These are phyloP conservation scores for Penicillium rolfsii DNA, from an alignment of 2,329 filamentous ascomycete genomes.

Conservation along the genomic window DNA sequence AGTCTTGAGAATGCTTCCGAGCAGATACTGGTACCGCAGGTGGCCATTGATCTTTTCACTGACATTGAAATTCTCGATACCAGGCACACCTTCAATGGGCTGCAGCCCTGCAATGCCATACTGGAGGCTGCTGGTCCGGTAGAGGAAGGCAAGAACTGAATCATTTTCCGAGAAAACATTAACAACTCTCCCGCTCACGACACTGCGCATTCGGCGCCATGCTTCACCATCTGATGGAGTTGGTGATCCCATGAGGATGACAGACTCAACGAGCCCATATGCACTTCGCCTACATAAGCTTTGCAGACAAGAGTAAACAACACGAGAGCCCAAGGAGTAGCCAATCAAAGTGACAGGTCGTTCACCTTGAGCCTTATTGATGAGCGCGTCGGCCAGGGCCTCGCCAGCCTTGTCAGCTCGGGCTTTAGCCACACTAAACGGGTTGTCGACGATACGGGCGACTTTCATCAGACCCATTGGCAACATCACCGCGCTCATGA, in stretches of 20 bases:
- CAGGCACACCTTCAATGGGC: conserved; percentile 59
- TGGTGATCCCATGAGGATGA: conserved; percentile 80
- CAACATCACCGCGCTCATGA: conserved; percentile 69
- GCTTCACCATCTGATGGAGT: conserved; percentile 71
- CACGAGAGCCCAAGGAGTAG: conserved; percentile 77
- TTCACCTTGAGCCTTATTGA: conserved; percentile 80
- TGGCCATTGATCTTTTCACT: conserved; percentile 70
- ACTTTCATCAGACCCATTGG: conserved; percentile 69
- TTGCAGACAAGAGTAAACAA: conserved; percentile 81
- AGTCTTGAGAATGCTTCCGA: conserved; percentile 67
- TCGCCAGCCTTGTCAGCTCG: conserved; percentile 78
- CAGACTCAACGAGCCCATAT: conserved; percentile 82
- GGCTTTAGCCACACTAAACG: conserved; percentile 75
- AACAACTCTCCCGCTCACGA: conserved; percentile 79
- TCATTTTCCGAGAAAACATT: conserved; percentile 90
- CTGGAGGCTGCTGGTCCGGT: conserved; percentile 80
- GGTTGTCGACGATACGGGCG: conserved; percentile 75
- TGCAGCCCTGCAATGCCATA: conserved; percentile 84
- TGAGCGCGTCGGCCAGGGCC: conserved; percentile 78
- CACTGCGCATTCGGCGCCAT: conserved; percentile 76
- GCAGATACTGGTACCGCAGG: conserved; percentile 68
- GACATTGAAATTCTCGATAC: conserved; percentile 67
- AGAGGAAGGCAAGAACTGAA: conserved; percentile 83
- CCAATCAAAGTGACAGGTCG: conserved; percentile 78
- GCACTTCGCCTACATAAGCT: conserved; percentile 75